Evolutionary conservation across 2,329 filamentous ascomycete species (phyloP), one percentile per base, ranked within the genome.

Genomic region (Fusarium ramigenum): DNA sequence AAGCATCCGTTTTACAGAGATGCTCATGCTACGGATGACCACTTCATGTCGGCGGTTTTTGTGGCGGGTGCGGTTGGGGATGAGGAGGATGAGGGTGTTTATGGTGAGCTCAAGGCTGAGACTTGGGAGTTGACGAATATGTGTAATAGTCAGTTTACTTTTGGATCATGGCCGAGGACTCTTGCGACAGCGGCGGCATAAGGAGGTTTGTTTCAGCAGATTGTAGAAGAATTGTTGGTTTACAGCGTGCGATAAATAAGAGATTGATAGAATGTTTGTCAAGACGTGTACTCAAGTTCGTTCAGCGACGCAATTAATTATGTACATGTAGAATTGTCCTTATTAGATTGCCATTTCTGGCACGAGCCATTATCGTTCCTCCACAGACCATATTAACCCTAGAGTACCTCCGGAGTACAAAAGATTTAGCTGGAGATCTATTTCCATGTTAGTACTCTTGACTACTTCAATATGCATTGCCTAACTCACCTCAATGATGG

Each of bases 1-100:
- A 92, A 93, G 82, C 88, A 92, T 75, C 90, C 91, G 0, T 83
- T 84, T 52, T 93, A 87, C 75, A 82, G 91, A 21, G 90, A 92
- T 74, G 91, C 91, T 0, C 91, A 93, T 80, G 90, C 85, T 1
- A 93, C 91, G 0, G 91, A 93, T 76, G 91, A 93, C 78, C 91
- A 93, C 77, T 93, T 91, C 72, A 92, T 93, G 88, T 83, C 90
- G 2, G 85, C 88, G 7, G 83, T 90, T 75, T 93, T 93, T 80
- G 87, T 91, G 1, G 88, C 90, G 0, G 91, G 91, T 82, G 86
- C 7, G 83, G 83, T 36, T 86, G 89, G 3, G 0, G 85, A 85
- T 37, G 75, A 80, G 59, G 84, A 86, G 30, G 87, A 89, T 78
- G 79, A 83, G 61, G 82, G 80, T 1, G 76, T 80, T 18, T 70